These are phyloP conservation scores for Cavenderia fasciculata DNA, from an alignment of 78 protist species.

Conservation along the genomic window DNA sequence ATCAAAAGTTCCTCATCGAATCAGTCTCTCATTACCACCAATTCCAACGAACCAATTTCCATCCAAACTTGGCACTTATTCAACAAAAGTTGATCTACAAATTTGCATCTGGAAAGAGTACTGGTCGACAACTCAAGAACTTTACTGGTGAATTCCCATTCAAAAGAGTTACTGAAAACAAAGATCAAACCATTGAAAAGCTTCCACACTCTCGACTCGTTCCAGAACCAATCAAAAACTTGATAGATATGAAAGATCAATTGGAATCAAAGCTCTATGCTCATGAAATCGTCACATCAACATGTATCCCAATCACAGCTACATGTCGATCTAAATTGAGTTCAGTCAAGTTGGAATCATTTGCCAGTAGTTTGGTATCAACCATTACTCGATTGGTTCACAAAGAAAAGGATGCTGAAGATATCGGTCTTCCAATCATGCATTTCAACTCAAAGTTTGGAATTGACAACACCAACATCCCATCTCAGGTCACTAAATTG, in stretches of 20 bases:
- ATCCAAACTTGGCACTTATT: not conserved
- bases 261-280: not conserved
- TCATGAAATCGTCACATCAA: no score
- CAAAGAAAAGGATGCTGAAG: not conserved
- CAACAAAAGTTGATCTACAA: slow-evolving; percentile 7
- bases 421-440: not conserved
- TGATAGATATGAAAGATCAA: not conserved
- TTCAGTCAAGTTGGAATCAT: not conserved
- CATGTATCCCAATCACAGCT: no score
- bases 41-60: not conserved
- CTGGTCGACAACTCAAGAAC: not conserved
- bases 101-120: slow-evolving; percentile 39
- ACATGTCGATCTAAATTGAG: no score
- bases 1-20: slow-evolving; percentile 2
- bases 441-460: not conserved
- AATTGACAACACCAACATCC: not conserved
- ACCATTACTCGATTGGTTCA: not conserved
- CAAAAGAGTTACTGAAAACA: not conserved
- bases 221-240: not conserved
- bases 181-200: not conserved
- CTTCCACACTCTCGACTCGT: not conserved
- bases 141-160: slow-evolving; percentile 19
- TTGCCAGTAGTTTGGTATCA: not conserved
- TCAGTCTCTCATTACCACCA: slow-evolving; percentile 37
- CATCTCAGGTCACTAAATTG: not conserved